Evolutionary conservation across 2,329 filamentous ascomycete genomes (phyloP).

Genomic region (Elsinoe fawcettii): DNA sequence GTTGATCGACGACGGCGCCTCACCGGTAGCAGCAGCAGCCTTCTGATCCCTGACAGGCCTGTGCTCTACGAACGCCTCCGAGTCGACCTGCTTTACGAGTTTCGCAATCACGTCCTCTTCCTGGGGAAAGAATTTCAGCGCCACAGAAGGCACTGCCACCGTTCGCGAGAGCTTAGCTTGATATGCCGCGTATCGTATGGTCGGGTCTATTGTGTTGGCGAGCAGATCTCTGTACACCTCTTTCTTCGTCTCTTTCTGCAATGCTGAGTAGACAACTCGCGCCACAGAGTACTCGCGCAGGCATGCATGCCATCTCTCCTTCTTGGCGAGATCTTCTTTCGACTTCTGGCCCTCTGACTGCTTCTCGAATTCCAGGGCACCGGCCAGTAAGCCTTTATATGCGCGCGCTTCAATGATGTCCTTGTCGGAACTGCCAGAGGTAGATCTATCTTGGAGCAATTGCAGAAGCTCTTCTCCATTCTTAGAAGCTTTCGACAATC

Average conservation of each 20-base stretch:
- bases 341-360: slow-evolving; percentile 45
- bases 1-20: slow-evolving; percentile 64
- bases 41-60: background rate
- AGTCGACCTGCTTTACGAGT: slow-evolving; percentile 63
- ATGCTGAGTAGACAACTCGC: slow-evolving; percentile 71
- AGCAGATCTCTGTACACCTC: slow-evolving; percentile 83
- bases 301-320: slow-evolving; percentile 65
- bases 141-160: slow-evolving; percentile 69
- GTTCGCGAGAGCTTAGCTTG: slow-evolving; percentile 82
- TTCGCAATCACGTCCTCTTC: slow-evolving; percentile 55
- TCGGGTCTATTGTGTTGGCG: slow-evolving; percentile 79
- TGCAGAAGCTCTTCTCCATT: slow-evolving; percentile 61
- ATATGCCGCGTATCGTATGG: slow-evolving; percentile 89
- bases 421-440: slow-evolving; percentile 57
- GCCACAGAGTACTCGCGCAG: slow-evolving; percentile 67
- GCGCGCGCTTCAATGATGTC: slow-evolving; percentile 81
- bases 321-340: slow-evolving; percentile 28
- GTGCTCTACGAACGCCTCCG: slow-evolving; percentile 54
- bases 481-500: slow-evolving; percentile 69
- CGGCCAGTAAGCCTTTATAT: slow-evolving; percentile 69
- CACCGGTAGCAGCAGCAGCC: slow-evolving; percentile 19
- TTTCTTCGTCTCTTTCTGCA: slow-evolving; percentile 58
- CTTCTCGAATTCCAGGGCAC: slow-evolving; percentile 77
- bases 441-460: slow-evolving; percentile 54
- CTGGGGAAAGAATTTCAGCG: slow-evolving; percentile 67